Percentiles rank a stretch among this genome's conserved stretches.
Conservation (phyloP, 805 yeast species). For the Yueomyces sp. region DNA sequence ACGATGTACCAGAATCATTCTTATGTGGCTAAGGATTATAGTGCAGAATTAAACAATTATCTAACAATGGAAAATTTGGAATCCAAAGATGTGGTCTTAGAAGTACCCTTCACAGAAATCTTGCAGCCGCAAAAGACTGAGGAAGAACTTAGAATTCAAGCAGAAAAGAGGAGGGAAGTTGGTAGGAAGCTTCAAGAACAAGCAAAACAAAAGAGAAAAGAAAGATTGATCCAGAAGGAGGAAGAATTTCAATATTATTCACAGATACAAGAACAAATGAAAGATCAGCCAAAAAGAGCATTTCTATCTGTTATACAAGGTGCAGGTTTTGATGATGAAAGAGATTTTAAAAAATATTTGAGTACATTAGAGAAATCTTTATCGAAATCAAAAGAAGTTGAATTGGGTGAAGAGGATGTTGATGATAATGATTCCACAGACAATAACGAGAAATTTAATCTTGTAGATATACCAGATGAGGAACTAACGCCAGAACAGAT, state of each 20-base stretch:
- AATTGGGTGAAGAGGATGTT: slow-evolving; percentile 43
- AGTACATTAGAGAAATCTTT: slow-evolving; percentile 53
- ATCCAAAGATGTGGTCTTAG: slow-evolving; percentile 59
- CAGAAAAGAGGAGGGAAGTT: slow-evolving; percentile 70
- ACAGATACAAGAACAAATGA: slow-evolving; percentile 39
- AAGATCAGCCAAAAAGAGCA: slow-evolving; percentile 37
- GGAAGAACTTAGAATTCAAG: slow-evolving; percentile 65
- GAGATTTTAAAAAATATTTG: slow-evolving; percentile 56
- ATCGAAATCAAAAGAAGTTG: slow-evolving; percentile 51
- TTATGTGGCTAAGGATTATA: slow-evolving; percentile 59
- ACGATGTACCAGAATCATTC: slow-evolving; percentile 63
- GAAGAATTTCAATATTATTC: slow-evolving; percentile 65
- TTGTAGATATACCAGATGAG: slow-evolving; percentile 75
- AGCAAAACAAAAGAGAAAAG: slow-evolving; percentile 72
- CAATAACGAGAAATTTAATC: slow-evolving; percentile 37
- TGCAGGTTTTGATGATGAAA: slow-evolving; percentile 69
- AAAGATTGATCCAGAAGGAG: slow-evolving; percentile 67
- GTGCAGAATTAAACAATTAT: slow-evolving; percentile 41
- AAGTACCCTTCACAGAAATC: slow-evolving; percentile 64
- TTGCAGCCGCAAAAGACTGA: slow-evolving; percentile 62
- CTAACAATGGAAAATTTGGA: slow-evolving; percentile 55
- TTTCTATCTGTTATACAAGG: slow-evolving; percentile 41
- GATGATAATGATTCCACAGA: slow-evolving; percentile 29
- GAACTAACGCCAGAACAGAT: slow-evolving; percentile 67
- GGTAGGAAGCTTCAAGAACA: slow-evolving; percentile 87